Evolutionary conservation across 495 filamentous ascomycete species (phyloP), one percentile per base, ranked within the genome.

Genomic region (Stereocaulon alpinum): DNA sequence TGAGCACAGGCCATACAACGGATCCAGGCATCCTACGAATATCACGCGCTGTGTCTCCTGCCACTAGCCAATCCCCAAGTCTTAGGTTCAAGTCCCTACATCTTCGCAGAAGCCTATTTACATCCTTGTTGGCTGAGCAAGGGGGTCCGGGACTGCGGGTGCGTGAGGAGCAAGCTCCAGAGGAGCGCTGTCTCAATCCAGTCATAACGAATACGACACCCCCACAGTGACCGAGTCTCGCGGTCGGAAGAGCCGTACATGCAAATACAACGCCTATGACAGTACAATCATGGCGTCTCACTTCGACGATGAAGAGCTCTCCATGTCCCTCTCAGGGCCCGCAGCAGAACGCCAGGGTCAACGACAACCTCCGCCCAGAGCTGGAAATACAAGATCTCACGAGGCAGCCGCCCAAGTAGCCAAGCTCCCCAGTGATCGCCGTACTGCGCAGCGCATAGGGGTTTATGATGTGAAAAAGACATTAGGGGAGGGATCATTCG

Each of bases 401-500:
- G 67, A 59, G 20, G 56, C 64, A 18, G 63, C 55, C 52, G 60
- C 56, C 47, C 58, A 30, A 60, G 67, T 58, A 17, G 65, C 54
- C 60, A 66, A 59, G 63, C 61, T 64, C 29, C 56, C 63, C 61
- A 67, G 56, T 55, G 63, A 62, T 54, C 62, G 64, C 20, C 73
- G 73, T 61, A 76, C 82, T 63, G 85, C 88, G 71, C 83, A 91
- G 73, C 83, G 91, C 57, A 82, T 97, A 61, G 91, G 91, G 48
- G 87, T 90, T 63, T 98, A 97, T 73, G 84, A 86, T 61, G 86
- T 96, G 56, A 76, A 95, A 60, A 87, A 84, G 72, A 95, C 93
- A 3, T 80, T 98, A 6, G 93, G 93, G 30, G 93, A 98, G 75
- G 93, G 93, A 12, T 94, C 88, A 10, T 98, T 98, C 71, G 93